Base-by-base conservation (phyloP, 257 asterid species). In the Solanum okadae region DNA sequence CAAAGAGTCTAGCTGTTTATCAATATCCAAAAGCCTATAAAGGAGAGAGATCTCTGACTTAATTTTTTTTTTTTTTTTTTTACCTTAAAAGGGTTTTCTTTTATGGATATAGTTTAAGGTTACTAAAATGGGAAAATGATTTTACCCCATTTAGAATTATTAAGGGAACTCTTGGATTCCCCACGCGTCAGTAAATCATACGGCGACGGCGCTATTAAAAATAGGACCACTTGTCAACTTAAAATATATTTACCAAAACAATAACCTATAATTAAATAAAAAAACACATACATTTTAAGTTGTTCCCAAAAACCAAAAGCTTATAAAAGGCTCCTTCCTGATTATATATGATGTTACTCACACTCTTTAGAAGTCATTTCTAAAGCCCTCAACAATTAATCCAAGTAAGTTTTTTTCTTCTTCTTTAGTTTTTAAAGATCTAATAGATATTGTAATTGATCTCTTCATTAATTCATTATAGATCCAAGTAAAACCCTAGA, bases 131-230 rank as follows among this genome's bases (percentile, higher is more conserved):
- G 67, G 87, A 27, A 52, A 44, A 29, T 23, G 5, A 29, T n/a
- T 82, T 88, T 89, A 88, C 91, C 90, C 20, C 46, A 87, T 88
- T 87, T 91, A 89, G 93, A 81, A 88, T 81, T 72, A 85, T 77
- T 86, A n/a, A 79, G 92, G 90, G 82, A 88, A 73, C 77, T 56
- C 71, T 90, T 76, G 65, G 91, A 76, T 85, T 89, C 90, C 93
- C 93, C 93, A 92, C 93, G 93, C 88, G 93, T 92, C 93, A 81
- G 49, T 90, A 86, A 86, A 22, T 86, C 44, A 92, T 91, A 91
- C 87, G 93, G 86, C 68, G 90, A 85, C 91, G 91, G 93, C 93
- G 90, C 87, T 46, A 72, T 67, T 20, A 31, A 33, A 67, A 8
- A 13, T 82, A 61, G 78, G 23, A 46, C 6, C 15, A 34, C 75